phyloP scores from a whole-genome alignment of 441 rosid species.

The Adansonia gregorii region DNA sequence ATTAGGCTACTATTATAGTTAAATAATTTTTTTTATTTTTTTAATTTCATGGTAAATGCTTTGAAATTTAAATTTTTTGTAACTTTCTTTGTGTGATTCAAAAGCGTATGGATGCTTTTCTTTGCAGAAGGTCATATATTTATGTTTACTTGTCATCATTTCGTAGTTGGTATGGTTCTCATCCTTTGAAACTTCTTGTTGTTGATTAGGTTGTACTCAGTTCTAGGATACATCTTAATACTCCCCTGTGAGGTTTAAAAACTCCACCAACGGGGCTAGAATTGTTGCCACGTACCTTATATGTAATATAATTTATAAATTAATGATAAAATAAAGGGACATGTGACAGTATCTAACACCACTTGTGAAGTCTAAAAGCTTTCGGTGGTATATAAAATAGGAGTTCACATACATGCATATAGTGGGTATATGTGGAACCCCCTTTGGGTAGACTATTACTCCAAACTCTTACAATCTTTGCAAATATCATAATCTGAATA shows the following conservation, averaged over 20 bases:
- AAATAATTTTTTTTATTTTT: background rate
- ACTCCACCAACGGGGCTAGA: background rate
- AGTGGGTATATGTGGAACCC: background rate
- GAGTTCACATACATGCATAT: background rate
- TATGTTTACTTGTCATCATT: background rate
- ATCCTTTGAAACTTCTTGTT: background rate
- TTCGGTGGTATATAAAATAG: background rate
- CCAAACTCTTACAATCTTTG: background rate
- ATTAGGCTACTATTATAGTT: background rate
- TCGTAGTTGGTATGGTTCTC: background rate
- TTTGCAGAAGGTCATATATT: background rate
- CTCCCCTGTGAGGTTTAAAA: background rate
- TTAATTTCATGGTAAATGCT: background rate
- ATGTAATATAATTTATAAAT: background rate
- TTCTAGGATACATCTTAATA: background rate
- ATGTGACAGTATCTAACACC: background rate
- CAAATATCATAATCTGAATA: background rate
- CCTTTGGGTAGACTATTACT: background rate
- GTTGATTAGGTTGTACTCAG: background rate
- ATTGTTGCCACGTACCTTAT: background rate
- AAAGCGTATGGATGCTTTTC: background rate
- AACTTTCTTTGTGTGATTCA: background rate
- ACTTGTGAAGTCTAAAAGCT: background rate
- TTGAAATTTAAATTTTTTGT: background rate
- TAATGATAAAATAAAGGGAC: background rate